Evolutionary conservation across 139 green algal genomes (phyloP), one percentile per base, ranked within the genome.

Genomic region (Tetratostichococcus sp.): DNA sequence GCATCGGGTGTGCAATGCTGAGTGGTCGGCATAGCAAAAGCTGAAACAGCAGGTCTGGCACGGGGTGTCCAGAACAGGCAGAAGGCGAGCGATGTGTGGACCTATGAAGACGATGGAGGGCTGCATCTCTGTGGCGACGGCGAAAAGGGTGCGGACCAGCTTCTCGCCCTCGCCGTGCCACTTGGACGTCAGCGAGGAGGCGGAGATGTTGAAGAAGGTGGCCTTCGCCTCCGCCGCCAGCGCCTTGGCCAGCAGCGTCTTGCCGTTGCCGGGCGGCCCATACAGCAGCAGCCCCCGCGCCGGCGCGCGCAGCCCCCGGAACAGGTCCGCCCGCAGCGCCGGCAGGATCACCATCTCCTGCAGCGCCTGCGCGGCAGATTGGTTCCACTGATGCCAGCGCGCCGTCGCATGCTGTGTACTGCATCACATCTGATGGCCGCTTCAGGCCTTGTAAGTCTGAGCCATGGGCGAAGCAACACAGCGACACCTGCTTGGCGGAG

Each of bases 151-250:
- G 1, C 89, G 80, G 35, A 97, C 89, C 65, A 98, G 88, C 87
- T 97, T 97, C 85, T 97, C 94, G 22, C 87, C 90, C 73, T 98
- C 94, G 17, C 94, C 94, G 35, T 97, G 91, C 90, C 90, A 95
- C 74, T 91, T 91, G 72, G 81, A 91, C 28, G 93, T 96, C 11
- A 97, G 85, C 1, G 85, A 89, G 6, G 86, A 87, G 1, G 91
- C 89, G 0, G 86, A 92, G 68, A 97, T 93, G 85, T 86, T 87
- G 82, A 97, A 95, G 79, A 97, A 96, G n/a, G 83, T 89, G 35
- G 88, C 84, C 1, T 69, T 32, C 16, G 87, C 87, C 72, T 93
- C 87, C 1, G 74, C 69, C 0, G 91, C 91, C 57, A 93, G 69
- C 1, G 91, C 88, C 65, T 86, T 86, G 2, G 80, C 86, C 25